Percentiles rank a stretch among this genome's conserved stretches.
phyloP scores from a whole-genome alignment of 257 asterid genomes.

The Capsicum baccatum region DNA sequence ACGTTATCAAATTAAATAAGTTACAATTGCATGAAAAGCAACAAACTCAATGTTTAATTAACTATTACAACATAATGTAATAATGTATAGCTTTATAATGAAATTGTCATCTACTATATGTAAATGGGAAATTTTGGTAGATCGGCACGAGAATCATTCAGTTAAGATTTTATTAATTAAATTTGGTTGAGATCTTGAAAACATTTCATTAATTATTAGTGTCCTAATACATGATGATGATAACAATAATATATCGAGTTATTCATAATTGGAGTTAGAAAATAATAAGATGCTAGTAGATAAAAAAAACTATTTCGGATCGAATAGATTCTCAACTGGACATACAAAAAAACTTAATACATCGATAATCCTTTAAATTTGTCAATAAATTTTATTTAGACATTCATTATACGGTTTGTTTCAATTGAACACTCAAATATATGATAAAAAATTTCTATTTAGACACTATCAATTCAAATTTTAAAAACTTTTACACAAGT shows the following conservation, averaged over 20 bases:
- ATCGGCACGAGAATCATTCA: neutral
- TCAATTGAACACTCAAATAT: neutral
- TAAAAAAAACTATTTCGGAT: no score
- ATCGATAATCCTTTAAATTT: no score
- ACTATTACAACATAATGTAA: neutral
- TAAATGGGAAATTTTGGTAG: neutral
- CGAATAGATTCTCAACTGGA: no score
- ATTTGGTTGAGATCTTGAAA: neutral
- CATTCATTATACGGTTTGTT: neutral
- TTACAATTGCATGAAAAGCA: neutral
- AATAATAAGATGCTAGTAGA: no score
- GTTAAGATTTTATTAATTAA: neutral
- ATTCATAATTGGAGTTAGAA: no score
- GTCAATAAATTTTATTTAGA: no score
- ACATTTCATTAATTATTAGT: neutral
- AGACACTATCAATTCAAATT: neutral
- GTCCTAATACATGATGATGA: neutral
- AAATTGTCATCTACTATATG: neutral
- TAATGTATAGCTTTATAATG: neutral
- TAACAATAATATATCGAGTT: neutral
- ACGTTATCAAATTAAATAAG: neutral
- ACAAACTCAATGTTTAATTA: neutral
- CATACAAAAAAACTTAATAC: no score
- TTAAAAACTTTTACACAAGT: fast-evolving
- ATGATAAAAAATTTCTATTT: neutral